Percentiles rank a stretch among this genome's conserved stretches.
phyloP scores from a whole-genome alignment of 1,139 yeast species.

The Suhomyces coccinellae region DNA sequence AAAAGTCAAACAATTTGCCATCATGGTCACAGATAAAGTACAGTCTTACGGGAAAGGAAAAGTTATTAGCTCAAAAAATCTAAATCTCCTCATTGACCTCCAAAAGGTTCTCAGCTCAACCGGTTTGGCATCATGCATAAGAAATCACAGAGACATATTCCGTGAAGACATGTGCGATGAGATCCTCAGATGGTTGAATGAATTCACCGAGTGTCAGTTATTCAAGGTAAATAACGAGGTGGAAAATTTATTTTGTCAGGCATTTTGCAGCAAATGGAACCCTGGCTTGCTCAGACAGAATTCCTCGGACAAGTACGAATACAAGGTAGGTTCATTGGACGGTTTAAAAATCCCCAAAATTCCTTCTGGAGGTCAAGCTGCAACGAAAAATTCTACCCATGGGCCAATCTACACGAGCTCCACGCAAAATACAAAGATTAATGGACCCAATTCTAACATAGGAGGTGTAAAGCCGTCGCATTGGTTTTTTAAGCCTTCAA shows the following conservation, averaged over 20 bases:
- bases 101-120: constrained; percentile 56
- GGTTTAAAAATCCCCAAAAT: constrained; percentile 38
- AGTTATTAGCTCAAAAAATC: constrained; percentile 57
- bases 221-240: constrained; percentile 50
- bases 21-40: constrained; percentile 68
- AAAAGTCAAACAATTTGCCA: constrained; percentile 66
- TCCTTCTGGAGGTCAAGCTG: constrained; percentile 11
- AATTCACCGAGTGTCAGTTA: constrained; percentile 56
- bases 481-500: constrained; percentile 40
- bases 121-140: constrained; percentile 66
- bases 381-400: neutral
- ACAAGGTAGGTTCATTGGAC: constrained; percentile 37
- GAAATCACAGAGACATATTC: constrained; percentile 68
- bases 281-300: constrained; percentile 36
- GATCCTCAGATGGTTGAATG: constrained; percentile 63
- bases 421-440: neutral
- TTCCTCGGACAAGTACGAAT: constrained; percentile 18
- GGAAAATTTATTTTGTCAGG: constrained; percentile 56
- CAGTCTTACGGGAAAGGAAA: constrained; percentile 69
- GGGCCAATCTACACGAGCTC: neutral
- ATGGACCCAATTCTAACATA: neutral
- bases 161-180: constrained; percentile 83
- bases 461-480: constrained; percentile 19
- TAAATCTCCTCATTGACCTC: constrained; percentile 51
- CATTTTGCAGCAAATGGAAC: constrained; percentile 55